Evolutionary conservation across 1,284 basidiomycete species (phyloP).

Genomic region (Pascua guehoae): DNA sequence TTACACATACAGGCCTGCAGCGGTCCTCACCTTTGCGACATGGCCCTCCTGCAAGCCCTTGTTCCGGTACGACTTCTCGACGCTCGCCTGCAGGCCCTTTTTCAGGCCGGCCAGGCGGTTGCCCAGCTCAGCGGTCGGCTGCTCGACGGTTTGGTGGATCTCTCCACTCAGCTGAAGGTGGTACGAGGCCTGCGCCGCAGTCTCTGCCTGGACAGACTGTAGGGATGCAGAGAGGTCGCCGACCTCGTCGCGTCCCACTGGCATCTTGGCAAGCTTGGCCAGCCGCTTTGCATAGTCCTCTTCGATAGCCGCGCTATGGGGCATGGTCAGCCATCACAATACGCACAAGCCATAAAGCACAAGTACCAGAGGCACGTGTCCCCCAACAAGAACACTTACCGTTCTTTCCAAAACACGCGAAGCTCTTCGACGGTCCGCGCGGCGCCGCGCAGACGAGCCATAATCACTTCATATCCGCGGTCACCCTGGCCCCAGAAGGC

Average conservation of each 20-base stretch:
- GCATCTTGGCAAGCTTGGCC: conserved; percentile 70
- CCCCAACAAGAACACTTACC: conserved; percentile 54
- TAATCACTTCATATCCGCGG: conserved; percentile 83
- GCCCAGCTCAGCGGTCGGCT: conserved; percentile 61
- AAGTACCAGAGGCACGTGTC: neutral
- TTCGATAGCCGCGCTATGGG: conserved; percentile 58
- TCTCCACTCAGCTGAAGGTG: conserved; percentile 66
- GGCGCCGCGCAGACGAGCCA: conserved; percentile 79
- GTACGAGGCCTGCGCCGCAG: conserved; percentile 63
- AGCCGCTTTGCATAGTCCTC: conserved; percentile 92
- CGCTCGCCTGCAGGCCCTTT: conserved; percentile 59
- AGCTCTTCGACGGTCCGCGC: conserved; percentile 86
- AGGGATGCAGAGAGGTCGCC: conserved; percentile 76
- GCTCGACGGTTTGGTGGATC: conserved; percentile 73
- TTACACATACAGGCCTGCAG: neutral
- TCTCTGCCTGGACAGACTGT: conserved; percentile 74
- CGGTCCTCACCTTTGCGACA: conserved; percentile 60
- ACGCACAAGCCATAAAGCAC: neutral
- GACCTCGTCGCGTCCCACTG: conserved; percentile 83
- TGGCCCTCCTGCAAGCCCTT: conserved; percentile 79
- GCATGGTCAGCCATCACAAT: neutral
- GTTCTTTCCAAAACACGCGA: conserved; percentile 80
- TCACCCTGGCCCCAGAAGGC: conserved; percentile 89
- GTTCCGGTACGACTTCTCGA: conserved; percentile 84
- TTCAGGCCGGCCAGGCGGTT: conserved; percentile 69